phyloP scores from a whole-genome alignment of 768 basidiomycete genomes.

The Tricholoma saponaceum region DNA sequence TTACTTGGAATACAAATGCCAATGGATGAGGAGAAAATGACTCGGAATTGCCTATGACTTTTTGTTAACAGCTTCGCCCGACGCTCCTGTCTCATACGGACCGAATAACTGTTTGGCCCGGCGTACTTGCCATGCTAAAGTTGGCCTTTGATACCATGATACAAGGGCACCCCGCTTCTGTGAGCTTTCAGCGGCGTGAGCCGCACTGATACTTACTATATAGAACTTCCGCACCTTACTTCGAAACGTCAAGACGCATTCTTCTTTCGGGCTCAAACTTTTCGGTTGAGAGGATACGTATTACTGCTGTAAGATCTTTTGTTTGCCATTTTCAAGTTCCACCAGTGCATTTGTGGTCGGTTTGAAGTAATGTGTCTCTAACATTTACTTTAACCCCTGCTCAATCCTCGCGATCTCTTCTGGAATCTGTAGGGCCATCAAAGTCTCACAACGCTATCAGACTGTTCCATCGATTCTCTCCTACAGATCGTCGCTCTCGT shows the following conservation, averaged over 20 bases:
- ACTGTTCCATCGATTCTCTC: background rate
- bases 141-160: too few species aligned
- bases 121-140: too few species aligned
- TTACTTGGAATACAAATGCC: background rate
- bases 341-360: background rate
- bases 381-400: background rate
- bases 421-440: background rate
- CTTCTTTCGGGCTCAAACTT: background rate
- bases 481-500: background rate
- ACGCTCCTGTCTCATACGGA: background rate
- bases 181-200: background rate
- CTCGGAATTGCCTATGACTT: background rate
- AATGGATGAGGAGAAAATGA: background rate
- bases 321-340: background rate
- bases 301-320: background rate
- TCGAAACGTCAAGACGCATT: background rate
- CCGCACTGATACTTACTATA: background rate
- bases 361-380: background rate
- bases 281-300: background rate
- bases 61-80: too few species aligned
- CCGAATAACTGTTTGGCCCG: background rate
- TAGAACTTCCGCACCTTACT: background rate
- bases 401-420: background rate
- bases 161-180: background rate
- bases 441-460: background rate